Percentiles rank a stretch among this genome's conserved stretches.
These are phyloP conservation scores for Beauveria asiatica DNA, from an alignment of 2,329 filamentous ascomycete genomes.

Conservation along the genomic window DNA sequence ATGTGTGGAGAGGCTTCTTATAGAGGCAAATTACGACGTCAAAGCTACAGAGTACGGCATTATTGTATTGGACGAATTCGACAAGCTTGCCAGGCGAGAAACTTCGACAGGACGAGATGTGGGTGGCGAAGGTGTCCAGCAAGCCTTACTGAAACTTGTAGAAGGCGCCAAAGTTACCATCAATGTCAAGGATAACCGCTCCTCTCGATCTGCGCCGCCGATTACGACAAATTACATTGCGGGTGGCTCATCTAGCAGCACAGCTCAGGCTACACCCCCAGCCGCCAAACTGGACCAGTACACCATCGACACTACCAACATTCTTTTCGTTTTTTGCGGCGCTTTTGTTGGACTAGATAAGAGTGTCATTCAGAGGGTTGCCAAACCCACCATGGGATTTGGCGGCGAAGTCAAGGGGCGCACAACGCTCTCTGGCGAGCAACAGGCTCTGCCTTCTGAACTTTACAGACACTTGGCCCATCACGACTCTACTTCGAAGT, in stretches of 20 bases:
- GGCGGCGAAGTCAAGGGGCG: slow-evolving; percentile 67
- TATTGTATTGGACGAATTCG: slow-evolving; percentile 91
- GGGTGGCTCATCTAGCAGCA: slow-evolving; percentile 33
- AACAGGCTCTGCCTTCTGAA: slow-evolving; percentile 57
- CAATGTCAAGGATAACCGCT: slow-evolving; percentile 72
- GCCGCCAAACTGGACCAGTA: slow-evolving; percentile 51
- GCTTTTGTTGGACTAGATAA: slow-evolving; percentile 92
- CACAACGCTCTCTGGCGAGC: slow-evolving; percentile 37
- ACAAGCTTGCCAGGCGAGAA: slow-evolving; percentile 89
- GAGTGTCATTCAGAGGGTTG: slow-evolving; percentile 75
- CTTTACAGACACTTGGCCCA: slow-evolving; percentile 49
- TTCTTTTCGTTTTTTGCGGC: slow-evolving; percentile 93
- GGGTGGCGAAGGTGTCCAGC: slow-evolving; percentile 91
- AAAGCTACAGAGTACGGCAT: slow-evolving; percentile 82
- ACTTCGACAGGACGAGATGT: slow-evolving; percentile 88
- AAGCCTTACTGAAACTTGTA: slow-evolving; percentile 89
- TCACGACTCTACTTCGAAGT: slow-evolving; percentile 32
- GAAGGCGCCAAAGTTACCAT: slow-evolving; percentile 92
- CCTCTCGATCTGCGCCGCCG: slow-evolving; percentile 42
- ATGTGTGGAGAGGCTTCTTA: slow-evolving; percentile 82
- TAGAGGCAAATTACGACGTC: slow-evolving; percentile 84
- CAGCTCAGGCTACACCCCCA: slow-evolving; percentile 37
- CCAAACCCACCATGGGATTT: slow-evolving; percentile 81
- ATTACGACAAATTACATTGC: slow-evolving; percentile 46
- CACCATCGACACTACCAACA: slow-evolving; percentile 87